A percentile compares a stretch with the other conserved stretches of the same genome.
Conservation (phyloP, 495 filamentous ascomycete species). For the Cercophora samala region DNA sequence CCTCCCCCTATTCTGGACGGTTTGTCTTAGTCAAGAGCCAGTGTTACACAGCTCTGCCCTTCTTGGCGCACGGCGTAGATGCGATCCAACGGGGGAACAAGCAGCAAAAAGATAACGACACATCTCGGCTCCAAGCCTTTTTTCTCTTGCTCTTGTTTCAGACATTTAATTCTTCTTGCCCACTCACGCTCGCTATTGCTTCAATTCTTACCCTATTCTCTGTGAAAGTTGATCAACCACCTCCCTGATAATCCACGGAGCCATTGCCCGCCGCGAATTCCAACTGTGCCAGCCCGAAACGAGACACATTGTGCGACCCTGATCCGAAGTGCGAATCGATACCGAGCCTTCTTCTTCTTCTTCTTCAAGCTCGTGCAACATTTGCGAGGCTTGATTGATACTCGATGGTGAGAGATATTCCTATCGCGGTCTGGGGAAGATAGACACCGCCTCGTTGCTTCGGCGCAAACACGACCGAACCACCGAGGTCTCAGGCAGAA, state of each 20-base stretch:
- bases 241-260: background rate
- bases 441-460: background rate
- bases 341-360: background rate
- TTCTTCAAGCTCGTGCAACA: background rate
- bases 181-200: slow-evolving; percentile 9
- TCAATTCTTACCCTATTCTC: background rate
- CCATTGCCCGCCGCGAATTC: background rate
- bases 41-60: slow-evolving; percentile 10
- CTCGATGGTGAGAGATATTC: background rate
- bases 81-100: background rate
- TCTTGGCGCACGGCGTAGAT: slow-evolving; percentile 2
- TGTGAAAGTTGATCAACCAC: background rate
- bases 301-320: background rate
- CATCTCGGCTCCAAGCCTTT: slow-evolving; percentile 6
- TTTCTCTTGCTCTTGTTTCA: slow-evolving; percentile 8
- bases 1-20: slow-evolving; percentile 4
- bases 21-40: slow-evolving; percentile 11
- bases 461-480: background rate
- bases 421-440: background rate
- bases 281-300: background rate
- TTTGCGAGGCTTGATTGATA: background rate
- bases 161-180: background rate
- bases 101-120: slow-evolving; percentile 11
- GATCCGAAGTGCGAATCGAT: background rate
- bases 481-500: background rate